Evolutionary conservation across 169 alveolate species (phyloP).

Genomic region (Besnoitia besnoiti): DNA sequence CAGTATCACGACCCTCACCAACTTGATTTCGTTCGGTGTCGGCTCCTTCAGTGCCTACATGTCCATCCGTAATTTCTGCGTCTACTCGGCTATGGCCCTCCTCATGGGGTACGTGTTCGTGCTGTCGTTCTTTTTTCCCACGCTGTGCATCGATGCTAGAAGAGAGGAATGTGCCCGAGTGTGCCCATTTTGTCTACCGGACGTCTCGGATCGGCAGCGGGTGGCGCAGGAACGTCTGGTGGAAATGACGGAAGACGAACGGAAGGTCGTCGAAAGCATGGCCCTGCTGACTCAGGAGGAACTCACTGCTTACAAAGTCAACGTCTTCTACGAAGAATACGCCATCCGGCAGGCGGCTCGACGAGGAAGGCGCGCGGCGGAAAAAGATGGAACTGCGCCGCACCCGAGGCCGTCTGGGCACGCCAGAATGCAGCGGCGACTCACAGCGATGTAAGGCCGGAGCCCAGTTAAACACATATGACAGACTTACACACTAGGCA

Average conservation of each 20-base stretch:
- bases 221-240: conserved; percentile 48
- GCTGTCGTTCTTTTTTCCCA: conserved; percentile 67
- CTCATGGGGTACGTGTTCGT: conserved; percentile 64
- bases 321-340: conserved; percentile 60
- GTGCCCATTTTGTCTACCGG: conserved; percentile 67
- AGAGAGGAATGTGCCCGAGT: conserved; percentile 61
- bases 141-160: conserved; percentile 69
- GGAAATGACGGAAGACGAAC: conserved; percentile 50
- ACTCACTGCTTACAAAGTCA: conserved; percentile 54
- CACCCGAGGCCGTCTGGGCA: neutral
- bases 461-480: no score
- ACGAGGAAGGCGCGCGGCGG: neutral
- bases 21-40: conserved; percentile 66
- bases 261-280: conserved; percentile 41
- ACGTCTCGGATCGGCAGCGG: conserved; percentile 48
- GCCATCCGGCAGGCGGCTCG: conserved; percentile 9
- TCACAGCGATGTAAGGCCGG: neutral
- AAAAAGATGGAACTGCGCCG: neutral
- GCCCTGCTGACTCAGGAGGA: conserved; percentile 57
- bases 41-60: conserved; percentile 71
- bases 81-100: conserved; percentile 65
- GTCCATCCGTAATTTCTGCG: conserved; percentile 70
- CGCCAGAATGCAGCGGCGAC: conserved; percentile 2
- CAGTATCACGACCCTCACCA: conserved; percentile 70
- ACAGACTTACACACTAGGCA: neutral